Percentiles rank a stretch among this genome's conserved stretches.
phyloP scores from a whole-genome alignment of 2,329 filamentous ascomycete species.

The Claviceps humidiphila region DNA sequence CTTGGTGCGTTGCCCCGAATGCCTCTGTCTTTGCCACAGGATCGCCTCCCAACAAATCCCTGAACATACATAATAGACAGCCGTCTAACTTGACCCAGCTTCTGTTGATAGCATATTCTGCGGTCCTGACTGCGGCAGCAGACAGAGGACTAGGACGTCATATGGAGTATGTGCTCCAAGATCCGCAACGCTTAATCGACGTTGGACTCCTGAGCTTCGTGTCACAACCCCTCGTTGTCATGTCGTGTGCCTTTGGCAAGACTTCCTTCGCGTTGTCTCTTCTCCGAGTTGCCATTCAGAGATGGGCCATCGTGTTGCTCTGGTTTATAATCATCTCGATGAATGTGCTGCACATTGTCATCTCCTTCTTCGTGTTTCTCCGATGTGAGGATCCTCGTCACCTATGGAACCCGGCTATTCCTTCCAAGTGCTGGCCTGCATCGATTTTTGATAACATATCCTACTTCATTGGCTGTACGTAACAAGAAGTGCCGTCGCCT shows the following conservation, averaged over 20 bases:
- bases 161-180: conserved; percentile 1
- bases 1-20: conserved; percentile 1
- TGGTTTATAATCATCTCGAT: conserved; percentile 6
- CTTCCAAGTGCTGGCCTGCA: conserved; percentile 2
- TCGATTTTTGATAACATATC: background rate
- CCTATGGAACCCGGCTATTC: conserved; percentile 4
- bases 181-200: conserved; percentile 2
- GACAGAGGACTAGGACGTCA: conserved; percentile 6
- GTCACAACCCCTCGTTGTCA: conserved; percentile 5
- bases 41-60: no score
- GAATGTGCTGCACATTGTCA: conserved; percentile 3
- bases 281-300: conserved; percentile 4
- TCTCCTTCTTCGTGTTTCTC: conserved; percentile 4
- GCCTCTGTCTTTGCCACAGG: background rate
- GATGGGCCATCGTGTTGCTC: conserved; percentile 3
- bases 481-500: background rate
- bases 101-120: conserved; percentile 3
- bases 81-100: background rate
- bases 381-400: conserved; percentile 5
- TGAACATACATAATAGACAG: background rate
- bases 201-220: conserved; percentile 5
- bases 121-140: conserved; percentile 2
- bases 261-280: conserved; percentile 5
- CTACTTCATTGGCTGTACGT: conserved; percentile 6
- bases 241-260: conserved; percentile 7